Conservation (phyloP, 257 asterid genomes). For the Galeopsis tetrahit region DNA sequence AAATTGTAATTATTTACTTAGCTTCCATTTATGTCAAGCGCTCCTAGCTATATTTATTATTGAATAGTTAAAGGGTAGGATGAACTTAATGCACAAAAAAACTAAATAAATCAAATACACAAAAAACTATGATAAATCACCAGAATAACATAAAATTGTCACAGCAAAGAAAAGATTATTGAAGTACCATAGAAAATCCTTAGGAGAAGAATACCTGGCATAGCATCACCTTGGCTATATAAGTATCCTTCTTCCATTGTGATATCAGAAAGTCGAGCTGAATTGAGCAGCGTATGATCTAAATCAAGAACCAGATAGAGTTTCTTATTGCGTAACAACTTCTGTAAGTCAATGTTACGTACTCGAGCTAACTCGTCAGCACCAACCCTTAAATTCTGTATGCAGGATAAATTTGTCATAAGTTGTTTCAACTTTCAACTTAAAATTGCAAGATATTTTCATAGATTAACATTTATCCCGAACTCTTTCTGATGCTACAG, state of each 20-base stretch:
- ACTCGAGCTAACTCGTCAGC: constrained; percentile 68
- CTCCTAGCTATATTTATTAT: not conserved
- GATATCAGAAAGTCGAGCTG: constrained; percentile 63
- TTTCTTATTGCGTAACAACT: constrained; percentile 56
- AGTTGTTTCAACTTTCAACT: not conserved
- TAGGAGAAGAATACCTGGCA: constrained; percentile 63
- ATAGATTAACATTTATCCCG: not conserved
- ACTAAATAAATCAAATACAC: not conserved
- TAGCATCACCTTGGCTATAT: constrained; percentile 47
- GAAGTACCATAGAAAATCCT: constrained; percentile 9
- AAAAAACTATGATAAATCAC: constrained; percentile 7
- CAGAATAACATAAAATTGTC: constrained; percentile 14
- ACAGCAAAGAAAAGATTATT: constrained; percentile 13
- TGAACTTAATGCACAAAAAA: not conserved
- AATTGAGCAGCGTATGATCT: constrained; percentile 86
- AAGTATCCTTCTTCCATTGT: constrained; percentile 63
- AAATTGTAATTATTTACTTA: not conserved
- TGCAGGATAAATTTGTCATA: constrained; percentile 19
- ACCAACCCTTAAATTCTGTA: constrained; percentile 80
- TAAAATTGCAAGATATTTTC: constrained; percentile 19
- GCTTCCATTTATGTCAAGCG: not conserved
- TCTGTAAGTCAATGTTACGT: constrained; percentile 74
- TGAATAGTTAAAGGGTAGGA: not conserved
- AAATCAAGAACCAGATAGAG: constrained; percentile 85
- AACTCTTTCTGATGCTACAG: constrained; percentile 1